phyloP scores from a whole-genome alignment of 1,139 yeast genomes.

The Diutina pseudorugosa region DNA sequence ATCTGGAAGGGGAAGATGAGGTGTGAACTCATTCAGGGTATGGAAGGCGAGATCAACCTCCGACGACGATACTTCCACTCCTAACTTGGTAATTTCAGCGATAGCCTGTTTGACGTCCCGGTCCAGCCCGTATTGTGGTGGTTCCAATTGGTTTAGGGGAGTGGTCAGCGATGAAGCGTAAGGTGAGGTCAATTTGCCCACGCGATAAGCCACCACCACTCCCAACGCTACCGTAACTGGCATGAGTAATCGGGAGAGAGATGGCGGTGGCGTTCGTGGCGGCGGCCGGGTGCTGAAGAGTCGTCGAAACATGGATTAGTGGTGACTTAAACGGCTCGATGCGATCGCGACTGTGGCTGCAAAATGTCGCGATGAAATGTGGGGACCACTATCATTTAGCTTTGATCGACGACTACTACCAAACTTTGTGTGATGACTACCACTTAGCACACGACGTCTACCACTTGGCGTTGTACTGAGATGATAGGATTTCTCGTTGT shows the following conservation, averaged over 20 bases:
- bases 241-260: neutral
- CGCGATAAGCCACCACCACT: neutral
- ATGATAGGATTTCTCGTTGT: too few species aligned
- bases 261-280: neutral
- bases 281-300: neutral
- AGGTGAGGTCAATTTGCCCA: neutral
- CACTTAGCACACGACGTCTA: too few species aligned
- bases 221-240: neutral
- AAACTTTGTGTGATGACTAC: too few species aligned
- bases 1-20: conserved; percentile 24
- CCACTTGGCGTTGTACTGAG: too few species aligned
- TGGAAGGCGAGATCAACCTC: conserved; percentile 23
- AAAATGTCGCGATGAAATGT: too few species aligned
- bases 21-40: conserved; percentile 27
- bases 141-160: neutral
- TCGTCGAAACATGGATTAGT: neutral
- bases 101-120: neutral
- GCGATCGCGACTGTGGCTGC: neutral
- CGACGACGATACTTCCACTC: conserved; percentile 16
- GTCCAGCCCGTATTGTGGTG: neutral
- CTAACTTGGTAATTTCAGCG: conserved; percentile 5
- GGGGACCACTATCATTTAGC: too few species aligned
- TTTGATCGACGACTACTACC: too few species aligned
- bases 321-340: too few species aligned
- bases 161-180: neutral